Conservation (phyloP, 768 basidiomycete genomes). For the Dioszegia crocea region DNA sequence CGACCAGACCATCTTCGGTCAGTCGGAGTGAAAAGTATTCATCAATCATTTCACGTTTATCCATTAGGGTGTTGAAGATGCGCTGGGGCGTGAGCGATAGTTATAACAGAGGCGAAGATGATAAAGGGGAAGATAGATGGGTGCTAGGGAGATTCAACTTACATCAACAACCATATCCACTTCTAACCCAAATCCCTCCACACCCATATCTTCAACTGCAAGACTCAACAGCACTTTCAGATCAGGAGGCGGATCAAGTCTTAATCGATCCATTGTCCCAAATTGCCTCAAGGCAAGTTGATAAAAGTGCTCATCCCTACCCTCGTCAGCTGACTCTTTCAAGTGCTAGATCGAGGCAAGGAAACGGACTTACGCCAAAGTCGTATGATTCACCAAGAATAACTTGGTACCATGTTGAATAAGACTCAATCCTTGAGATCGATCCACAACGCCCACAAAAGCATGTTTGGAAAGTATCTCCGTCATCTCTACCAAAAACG, state of each 20-base stretch:
- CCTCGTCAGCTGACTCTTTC: conserved; percentile 6
- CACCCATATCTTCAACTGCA: conserved; percentile 67
- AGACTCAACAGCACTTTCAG: conserved; percentile 68
- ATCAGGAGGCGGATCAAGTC: conserved; percentile 75
- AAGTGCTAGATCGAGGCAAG: no score
- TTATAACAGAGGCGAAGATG: no score
- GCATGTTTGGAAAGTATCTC: conserved; percentile 82
- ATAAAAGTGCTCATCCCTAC: conserved; percentile 89
- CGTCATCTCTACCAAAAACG: conserved; percentile 60
- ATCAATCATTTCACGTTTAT: conserved; percentile 71
- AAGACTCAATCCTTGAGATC: conserved; percentile 66
- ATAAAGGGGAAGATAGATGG: no score
- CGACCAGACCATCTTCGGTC: conserved; percentile 60
- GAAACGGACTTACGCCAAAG: conserved; percentile 64
- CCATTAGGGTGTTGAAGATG: conserved; percentile 30
- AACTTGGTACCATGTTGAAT: conserved; percentile 84
- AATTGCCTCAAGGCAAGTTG: conserved; percentile 90
- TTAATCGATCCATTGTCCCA: conserved; percentile 69
- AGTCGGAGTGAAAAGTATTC: conserved; percentile 87
- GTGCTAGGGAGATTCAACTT: no score
- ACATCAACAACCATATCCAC: conserved; percentile 70
- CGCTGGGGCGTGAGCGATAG: no score
- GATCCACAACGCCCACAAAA: conserved; percentile 87
- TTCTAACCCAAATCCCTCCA: conserved; percentile 54
- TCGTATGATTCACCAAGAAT: conserved; percentile 80